A percentile compares a stretch with the other conserved stretches of the same genome.
Evolutionary conservation across 306 rosid species (phyloP).

Genomic region (Prunus fruticosa): DNA sequence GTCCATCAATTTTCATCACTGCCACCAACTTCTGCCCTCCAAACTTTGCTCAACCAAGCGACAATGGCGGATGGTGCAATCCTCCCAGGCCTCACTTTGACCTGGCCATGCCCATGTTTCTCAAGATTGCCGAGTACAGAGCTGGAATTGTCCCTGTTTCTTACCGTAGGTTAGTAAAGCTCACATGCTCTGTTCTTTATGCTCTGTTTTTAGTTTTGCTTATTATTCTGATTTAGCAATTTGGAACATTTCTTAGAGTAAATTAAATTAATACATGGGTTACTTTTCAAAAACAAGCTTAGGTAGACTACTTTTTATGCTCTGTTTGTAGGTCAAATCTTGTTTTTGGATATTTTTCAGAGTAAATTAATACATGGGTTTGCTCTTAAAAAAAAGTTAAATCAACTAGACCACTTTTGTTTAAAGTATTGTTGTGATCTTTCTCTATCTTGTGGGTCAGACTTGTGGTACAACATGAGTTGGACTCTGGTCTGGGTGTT

Average conservation of each 20-base stretch:
- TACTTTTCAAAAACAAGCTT: not conserved
- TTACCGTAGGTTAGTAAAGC: slow-evolving; percentile 61
- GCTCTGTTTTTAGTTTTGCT: not conserved
- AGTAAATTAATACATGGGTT: not conserved
- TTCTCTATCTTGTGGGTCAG: slow-evolving; percentile 4
- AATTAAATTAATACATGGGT: not conserved
- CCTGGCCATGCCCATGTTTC: slow-evolving; percentile 99
- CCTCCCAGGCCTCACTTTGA: slow-evolving; percentile 96
- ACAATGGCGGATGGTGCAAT: slow-evolving; percentile 99
- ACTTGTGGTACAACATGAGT: not conserved
- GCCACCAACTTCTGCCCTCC: slow-evolving; percentile 99
- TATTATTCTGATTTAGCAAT: not conserved
- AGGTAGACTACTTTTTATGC: too few species aligned
- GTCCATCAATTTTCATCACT: slow-evolving; percentile 80
- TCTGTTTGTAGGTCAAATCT: too few species aligned
- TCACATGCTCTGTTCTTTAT: not conserved
- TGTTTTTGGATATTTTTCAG: not conserved
- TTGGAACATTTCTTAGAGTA: not conserved
- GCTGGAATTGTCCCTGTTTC: slow-evolving; percentile 98
- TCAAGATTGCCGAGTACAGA: slow-evolving; percentile 90
- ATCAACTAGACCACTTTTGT: not conserved
- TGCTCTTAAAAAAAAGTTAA: not conserved
- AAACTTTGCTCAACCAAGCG: slow-evolving; percentile 81
- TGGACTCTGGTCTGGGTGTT: not conserved
- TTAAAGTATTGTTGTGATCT: not conserved